A percentile compares a stretch with the other conserved stretches of the same genome.
Conservation (phyloP, 805 yeast genomes). For the Wickerhamomyces sydowiorum region DNA sequence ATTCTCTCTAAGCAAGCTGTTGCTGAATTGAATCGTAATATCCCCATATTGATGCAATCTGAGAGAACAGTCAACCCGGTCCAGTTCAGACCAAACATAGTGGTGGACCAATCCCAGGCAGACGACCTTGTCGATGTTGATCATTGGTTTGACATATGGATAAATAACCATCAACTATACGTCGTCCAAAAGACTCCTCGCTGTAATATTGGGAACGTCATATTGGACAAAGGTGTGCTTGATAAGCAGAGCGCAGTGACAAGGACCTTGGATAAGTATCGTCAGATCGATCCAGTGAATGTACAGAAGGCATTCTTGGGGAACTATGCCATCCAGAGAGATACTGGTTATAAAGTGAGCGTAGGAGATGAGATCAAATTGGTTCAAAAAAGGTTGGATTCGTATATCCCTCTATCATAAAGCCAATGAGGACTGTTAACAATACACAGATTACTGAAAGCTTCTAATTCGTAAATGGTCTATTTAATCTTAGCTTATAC, state of each 20-base stretch:
- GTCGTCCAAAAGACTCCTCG: slow-evolving; percentile 14
- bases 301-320: slow-evolving; percentile 12
- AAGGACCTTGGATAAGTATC: slow-evolving; percentile 9
- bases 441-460: too few species aligned
- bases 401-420: slow-evolving; percentile 25
- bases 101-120: too few species aligned
- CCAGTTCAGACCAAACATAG: slow-evolving; percentile 18
- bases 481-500: too few species aligned
- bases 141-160: slow-evolving; percentile 8
- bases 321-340: slow-evolving; percentile 12
- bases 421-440: too few species aligned
- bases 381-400: slow-evolving; percentile 50
- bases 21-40: slow-evolving; percentile 7
- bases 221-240: slow-evolving; percentile 10
- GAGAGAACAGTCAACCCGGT: slow-evolving; percentile 9
- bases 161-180: background rate
- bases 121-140: slow-evolving; percentile 6
- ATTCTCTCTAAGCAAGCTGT: slow-evolving; percentile 9
- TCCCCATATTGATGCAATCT: slow-evolving; percentile 3
- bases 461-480: too few species aligned
- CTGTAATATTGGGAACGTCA: slow-evolving; percentile 17
- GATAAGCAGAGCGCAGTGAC: slow-evolving; percentile 13
- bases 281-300: slow-evolving; percentile 14
- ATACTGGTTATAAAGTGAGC: slow-evolving; percentile 12
- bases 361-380: slow-evolving; percentile 29